Conservation (phyloP, 441 rosid genomes). For the Croton laevigatus region DNA sequence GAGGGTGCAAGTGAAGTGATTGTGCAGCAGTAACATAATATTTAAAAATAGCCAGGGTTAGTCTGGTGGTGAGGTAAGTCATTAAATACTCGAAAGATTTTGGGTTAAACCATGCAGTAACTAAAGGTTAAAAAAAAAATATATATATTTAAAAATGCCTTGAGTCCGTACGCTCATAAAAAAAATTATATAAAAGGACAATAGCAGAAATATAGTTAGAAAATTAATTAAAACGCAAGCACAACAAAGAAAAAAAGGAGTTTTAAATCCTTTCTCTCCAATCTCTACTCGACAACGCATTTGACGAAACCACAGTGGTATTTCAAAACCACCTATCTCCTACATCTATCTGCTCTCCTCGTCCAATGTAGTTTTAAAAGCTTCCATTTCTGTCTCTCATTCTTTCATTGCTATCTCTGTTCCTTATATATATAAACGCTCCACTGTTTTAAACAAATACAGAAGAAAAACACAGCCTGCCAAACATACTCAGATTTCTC, state of each 20-base stretch:
- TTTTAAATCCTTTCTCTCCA: slow-evolving; percentile 15
- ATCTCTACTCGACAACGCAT: slow-evolving; percentile 50
- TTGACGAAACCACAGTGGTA: slow-evolving; percentile 46
- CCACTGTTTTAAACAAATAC: background rate
- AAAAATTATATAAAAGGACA: too few relatives aligned
- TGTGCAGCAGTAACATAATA: too few relatives aligned
- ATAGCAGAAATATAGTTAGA: background rate
- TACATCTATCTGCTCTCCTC: background rate
- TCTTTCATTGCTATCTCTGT: background rate
- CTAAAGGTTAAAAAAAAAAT: too few relatives aligned
- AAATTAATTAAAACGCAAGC: background rate
- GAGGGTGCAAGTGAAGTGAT: too few relatives aligned
- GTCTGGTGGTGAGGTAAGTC: too few relatives aligned
- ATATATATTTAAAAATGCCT: too few relatives aligned
- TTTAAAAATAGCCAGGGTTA: too few relatives aligned
- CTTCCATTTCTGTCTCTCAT: slow-evolving; percentile 16
- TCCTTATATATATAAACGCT: slow-evolving; percentile 1
- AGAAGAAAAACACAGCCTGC: background rate
- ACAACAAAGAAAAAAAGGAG: background rate
- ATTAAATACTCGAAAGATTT: too few relatives aligned
- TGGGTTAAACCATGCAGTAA: too few relatives aligned
- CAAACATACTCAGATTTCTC: background rate
- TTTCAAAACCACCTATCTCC: slow-evolving; percentile 26
- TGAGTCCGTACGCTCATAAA: background rate
- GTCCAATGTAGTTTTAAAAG: slow-evolving; percentile 21